phyloP scores from a whole-genome alignment of 2,329 filamentous ascomycete species.

The Paracoccidioides lutzii region DNA sequence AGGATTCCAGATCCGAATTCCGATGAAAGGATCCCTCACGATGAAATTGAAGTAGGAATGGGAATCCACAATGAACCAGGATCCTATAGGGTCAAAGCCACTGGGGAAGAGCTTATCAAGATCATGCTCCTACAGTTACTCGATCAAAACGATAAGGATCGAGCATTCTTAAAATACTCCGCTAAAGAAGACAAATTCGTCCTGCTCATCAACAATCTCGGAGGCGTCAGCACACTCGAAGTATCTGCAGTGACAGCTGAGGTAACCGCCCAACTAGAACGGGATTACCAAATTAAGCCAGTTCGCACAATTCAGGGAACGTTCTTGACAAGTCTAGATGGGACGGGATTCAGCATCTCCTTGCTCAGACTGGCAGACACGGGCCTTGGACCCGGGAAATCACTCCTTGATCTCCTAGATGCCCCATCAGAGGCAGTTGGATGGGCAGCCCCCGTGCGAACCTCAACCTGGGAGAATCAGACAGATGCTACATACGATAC shows the following conservation, averaged over 20 bases:
- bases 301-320: constrained; percentile 51
- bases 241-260: constrained; percentile 56
- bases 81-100: constrained; percentile 38
- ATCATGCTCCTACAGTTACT: constrained; percentile 55
- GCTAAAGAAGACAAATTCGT: constrained; percentile 46
- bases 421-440: constrained; percentile 54
- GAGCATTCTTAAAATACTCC: constrained; percentile 47
- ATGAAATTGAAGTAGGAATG: constrained; percentile 58
- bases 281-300: constrained; percentile 47
- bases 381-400: constrained; percentile 40
- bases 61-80: constrained; percentile 57
- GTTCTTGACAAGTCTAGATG: constrained; percentile 61
- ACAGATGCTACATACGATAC: constrained; percentile 32
- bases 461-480: constrained; percentile 45
- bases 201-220: constrained; percentile 56
- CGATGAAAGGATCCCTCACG: constrained; percentile 40
- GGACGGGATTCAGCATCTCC: constrained; percentile 57
- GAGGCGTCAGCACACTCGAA: constrained; percentile 54
- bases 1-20: constrained; percentile 39
- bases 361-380: constrained; percentile 51
- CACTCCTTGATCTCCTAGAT: constrained; percentile 54
- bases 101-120: constrained; percentile 39
- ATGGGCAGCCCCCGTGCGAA: constrained; percentile 49
- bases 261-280: constrained; percentile 47
- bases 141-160: constrained; percentile 48